A percentile compares a stretch with the other conserved stretches of the same genome.
phyloP scores from a whole-genome alignment of 306 rosid genomes.

The Biancaea sappan region DNA sequence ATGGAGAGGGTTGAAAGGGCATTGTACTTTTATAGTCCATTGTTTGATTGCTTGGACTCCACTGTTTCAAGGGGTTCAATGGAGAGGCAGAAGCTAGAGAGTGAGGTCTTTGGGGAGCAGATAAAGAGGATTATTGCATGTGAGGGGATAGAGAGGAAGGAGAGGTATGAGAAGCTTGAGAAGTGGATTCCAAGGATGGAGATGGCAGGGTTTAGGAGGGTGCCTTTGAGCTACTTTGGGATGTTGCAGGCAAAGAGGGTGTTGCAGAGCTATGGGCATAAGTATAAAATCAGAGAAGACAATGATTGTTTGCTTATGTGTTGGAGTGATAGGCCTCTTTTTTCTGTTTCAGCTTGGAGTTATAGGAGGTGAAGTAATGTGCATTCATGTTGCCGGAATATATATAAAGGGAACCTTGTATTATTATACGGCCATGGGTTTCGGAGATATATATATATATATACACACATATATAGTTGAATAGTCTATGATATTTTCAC shows the following conservation, averaged over 20 bases:
- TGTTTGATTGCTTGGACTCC: constrained; percentile 76
- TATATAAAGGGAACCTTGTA: neutral
- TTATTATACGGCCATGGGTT: neutral
- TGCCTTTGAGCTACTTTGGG: constrained; percentile 49
- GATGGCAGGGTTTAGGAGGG: constrained; percentile 60
- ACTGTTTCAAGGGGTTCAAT: constrained; percentile 41
- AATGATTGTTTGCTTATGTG: constrained; percentile 54
- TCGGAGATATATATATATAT: neutral
- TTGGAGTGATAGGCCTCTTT: constrained; percentile 65
- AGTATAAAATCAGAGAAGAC: constrained; percentile 56
- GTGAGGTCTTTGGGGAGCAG: constrained; percentile 70
- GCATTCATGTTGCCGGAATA: neutral
- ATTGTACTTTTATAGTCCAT: constrained; percentile 54
- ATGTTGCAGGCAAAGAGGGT: constrained; percentile 44
- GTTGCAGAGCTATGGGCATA: constrained; percentile 48
- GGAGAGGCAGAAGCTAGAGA: constrained; percentile 58
- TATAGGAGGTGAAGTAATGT: constrained; percentile 6
- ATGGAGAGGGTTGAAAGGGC: constrained; percentile 71
- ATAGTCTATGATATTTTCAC: neutral
- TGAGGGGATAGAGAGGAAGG: constrained; percentile 68
- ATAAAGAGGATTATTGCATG: constrained; percentile 74
- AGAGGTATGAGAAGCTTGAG: constrained; percentile 71
- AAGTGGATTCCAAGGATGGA: constrained; percentile 71
- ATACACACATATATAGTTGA: neutral
- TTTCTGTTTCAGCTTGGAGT: constrained; percentile 74